Evolutionary conservation across 768 basidiomycete species (phyloP), one percentile per base, ranked within the genome.

Genomic region (Suillus brevipes): DNA sequence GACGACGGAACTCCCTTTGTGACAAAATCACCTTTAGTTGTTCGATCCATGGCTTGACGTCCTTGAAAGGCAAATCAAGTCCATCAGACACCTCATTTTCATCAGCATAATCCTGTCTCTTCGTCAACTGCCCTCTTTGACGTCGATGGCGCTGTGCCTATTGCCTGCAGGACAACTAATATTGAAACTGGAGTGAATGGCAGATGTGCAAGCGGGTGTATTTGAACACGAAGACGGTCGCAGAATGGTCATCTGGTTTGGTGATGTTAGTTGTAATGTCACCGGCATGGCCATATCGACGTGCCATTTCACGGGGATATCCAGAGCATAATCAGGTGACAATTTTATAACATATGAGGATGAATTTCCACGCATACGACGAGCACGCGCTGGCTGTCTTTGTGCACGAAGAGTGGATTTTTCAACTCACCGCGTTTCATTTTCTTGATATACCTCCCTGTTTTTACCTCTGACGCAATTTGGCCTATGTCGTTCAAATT

Each of bases 131-230:
- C 61, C 34, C 34, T 61, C 60, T 28, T 38, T 25, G 12, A 49
- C 47, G 10, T 55, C 7, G 40, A 37, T 7, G 60, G 67, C 13
- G 50, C 67, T 23, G 72, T 65, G 13, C 69, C 67, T 42, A 67
- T 66, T 14, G 70, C 70, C 49, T 66, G 66, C 5, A 73, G 58
- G 6, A 70, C 8, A 12, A 34, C 71, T 74, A 37, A 28, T n/a
- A 49, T 56, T 12, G 2, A 42, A 45, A 10, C 63, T 5, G 52
- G 28, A 10, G 28, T 58, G 37, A 28, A 16, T 36, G 40, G 45
- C 13, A 12, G 25, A 18, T 36, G 4, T 40, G 18, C 42, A 70
- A 65, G 9, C 65, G 65, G 25, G 34, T 55, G 43, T 69, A 69
- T 47, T 69, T 68, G 62, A 74, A 72, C 34, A 70, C 53, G 18